Evolutionary conservation across 2,329 filamentous ascomycete species (phyloP).

Genomic region (Ceratocystis papillata): DNA sequence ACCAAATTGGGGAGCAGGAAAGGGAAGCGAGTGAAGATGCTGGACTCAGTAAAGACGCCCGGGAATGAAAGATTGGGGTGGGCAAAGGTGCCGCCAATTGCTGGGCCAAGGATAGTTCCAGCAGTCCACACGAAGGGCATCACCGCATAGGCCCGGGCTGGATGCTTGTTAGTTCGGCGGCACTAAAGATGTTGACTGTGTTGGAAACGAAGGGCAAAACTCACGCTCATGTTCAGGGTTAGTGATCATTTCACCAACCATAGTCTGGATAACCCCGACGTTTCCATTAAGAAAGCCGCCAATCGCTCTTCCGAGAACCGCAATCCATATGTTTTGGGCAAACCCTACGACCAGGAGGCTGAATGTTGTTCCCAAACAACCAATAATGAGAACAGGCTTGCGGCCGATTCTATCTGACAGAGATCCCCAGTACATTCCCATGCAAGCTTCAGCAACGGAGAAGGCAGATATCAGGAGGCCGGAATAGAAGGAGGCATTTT

Average conservation of each 20-base stretch:
- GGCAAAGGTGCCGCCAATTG: conserved; percentile 77
- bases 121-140: conserved; percentile 95
- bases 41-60: conserved; percentile 51
- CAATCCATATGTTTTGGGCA: conserved; percentile 72
- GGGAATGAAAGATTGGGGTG: conserved; percentile 68
- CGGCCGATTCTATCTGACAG: conserved; percentile 73
- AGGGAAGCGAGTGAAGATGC: conserved; percentile 67
- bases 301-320: conserved; percentile 61
- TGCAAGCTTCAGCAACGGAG: conserved; percentile 68
- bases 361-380: conserved; percentile 70
- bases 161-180: conserved; percentile 2
- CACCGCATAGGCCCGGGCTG: conserved; percentile 73
- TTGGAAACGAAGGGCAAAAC: conserved; percentile 30
- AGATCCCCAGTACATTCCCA: conserved; percentile 79
- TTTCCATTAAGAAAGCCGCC: conserved; percentile 85
- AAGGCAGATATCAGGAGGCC: conserved; percentile 81
- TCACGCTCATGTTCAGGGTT: conserved; percentile 77
- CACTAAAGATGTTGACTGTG: neutral
- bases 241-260: conserved; percentile 79
- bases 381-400: conserved; percentile 73
- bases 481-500: conserved; percentile 77
- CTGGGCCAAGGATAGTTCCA: conserved; percentile 78
- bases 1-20: conserved; percentile 84
- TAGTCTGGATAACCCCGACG: conserved; percentile 82
- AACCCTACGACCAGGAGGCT: conserved; percentile 77